Evolutionary conservation across 2,329 filamentous ascomycete species (phyloP).

Genomic region (Penicillium sumatraense): DNA sequence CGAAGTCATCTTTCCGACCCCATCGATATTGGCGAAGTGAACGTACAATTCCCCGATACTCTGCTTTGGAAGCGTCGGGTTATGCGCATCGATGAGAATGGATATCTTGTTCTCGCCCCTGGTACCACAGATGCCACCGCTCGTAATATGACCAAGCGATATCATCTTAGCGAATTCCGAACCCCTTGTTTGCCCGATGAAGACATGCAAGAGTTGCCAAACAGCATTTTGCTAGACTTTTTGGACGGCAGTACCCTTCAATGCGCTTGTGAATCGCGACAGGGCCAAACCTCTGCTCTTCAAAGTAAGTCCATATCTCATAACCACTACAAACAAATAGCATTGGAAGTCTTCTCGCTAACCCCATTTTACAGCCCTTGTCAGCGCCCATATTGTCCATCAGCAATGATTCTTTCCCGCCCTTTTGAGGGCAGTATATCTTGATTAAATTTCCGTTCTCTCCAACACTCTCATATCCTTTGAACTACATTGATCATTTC

Average conservation of each 20-base stretch:
- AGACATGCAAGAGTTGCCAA: constrained; percentile 88
- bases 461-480: constrained; percentile 1
- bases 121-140: constrained; percentile 64
- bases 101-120: constrained; percentile 79
- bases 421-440: constrained; percentile 10
- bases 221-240: constrained; percentile 73
- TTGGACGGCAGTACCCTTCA: constrained; percentile 66
- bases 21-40: constrained; percentile 83
- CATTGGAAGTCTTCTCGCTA: constrained; percentile 8
- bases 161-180: constrained; percentile 83
- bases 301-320: constrained; percentile 51
- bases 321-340: background rate
- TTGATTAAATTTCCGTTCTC: constrained; percentile 5
- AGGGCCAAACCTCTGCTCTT: constrained; percentile 57
- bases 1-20: constrained; percentile 51
- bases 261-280: constrained; percentile 63
- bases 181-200: constrained; percentile 82
- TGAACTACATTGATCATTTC: constrained; percentile 14
- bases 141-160: constrained; percentile 73
- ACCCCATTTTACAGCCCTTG: constrained; percentile 40
- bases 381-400: constrained; percentile 46
- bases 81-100: constrained; percentile 81
- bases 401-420: constrained; percentile 21
- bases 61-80: constrained; percentile 94
- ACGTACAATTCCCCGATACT: constrained; percentile 96